A percentile compares a stretch with the other conserved stretches of the same genome.
Conservation (phyloP, 2,329 filamentous ascomycete genomes). For the Fusarium verticillioides region DNA sequence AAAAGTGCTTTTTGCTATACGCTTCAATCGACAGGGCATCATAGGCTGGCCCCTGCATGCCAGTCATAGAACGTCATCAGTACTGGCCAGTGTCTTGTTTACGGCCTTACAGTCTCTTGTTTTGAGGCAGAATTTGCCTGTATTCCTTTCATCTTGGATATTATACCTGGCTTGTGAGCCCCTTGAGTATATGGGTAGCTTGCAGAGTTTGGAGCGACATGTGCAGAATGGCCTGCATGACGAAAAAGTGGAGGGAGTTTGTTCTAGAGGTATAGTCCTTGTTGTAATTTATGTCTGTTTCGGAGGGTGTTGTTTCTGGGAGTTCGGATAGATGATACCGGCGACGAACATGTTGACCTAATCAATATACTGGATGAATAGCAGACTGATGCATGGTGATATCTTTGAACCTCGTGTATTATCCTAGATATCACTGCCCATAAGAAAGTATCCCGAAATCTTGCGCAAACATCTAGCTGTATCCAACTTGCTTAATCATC, state of each 20-base stretch:
- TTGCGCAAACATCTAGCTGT: not conserved
- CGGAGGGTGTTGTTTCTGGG: slow-evolving; percentile 20
- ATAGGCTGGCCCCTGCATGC: slow-evolving; percentile 35
- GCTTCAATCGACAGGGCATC: slow-evolving; percentile 19
- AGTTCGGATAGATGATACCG: slow-evolving; percentile 43
- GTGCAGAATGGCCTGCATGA: slow-evolving; percentile 8
- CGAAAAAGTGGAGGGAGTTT: slow-evolving; percentile 13
- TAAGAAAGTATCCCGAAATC: not conserved
- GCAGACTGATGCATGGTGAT: not conserved
- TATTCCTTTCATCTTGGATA: slow-evolving; percentile 20
- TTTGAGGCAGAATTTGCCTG: slow-evolving; percentile 19
- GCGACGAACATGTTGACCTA: slow-evolving; percentile 37
- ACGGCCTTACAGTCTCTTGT: slow-evolving; percentile 14
- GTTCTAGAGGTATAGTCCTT: slow-evolving; percentile 8
- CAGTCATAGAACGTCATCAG: slow-evolving; percentile 16
- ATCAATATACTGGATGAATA: slow-evolving; percentile 34
- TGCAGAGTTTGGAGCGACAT: slow-evolving; percentile 1
- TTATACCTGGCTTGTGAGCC: slow-evolving; percentile 26
- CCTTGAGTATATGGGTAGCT: slow-evolving; percentile 6
- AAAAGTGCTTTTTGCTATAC: slow-evolving; percentile 24
- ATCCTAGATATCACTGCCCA: not conserved
- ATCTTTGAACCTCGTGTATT: not conserved
- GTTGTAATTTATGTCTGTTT: slow-evolving; percentile 11
- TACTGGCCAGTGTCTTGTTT: not conserved
- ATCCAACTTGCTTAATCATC: not conserved